Evolutionary conservation across 2,329 filamentous ascomycete species (phyloP).

Genomic region (Aspergillus awamori): DNA sequence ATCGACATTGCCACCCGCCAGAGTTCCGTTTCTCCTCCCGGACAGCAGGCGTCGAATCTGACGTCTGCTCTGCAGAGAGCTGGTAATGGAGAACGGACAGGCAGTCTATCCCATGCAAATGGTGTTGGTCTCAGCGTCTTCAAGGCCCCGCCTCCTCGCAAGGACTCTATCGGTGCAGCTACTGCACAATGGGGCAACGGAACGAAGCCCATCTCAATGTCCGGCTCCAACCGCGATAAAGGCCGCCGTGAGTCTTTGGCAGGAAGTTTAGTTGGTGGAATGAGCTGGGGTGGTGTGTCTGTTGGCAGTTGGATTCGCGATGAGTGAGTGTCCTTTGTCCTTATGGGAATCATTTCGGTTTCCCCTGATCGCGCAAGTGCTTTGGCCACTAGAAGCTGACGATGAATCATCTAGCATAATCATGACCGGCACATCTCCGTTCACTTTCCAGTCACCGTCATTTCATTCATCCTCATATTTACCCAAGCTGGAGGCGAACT

Average conservation of each 20-base stretch:
- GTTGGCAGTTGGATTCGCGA: constrained; percentile 97
- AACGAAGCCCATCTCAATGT: constrained; percentile 63
- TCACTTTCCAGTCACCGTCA: constrained; percentile 85
- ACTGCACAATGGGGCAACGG: constrained; percentile 60
- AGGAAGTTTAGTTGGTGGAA: constrained; percentile 70
- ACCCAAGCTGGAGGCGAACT: constrained; percentile 93
- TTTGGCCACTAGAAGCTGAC: constrained; percentile 9
- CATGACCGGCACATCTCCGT: constrained; percentile 96
- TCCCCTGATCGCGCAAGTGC: constrained; percentile 3
- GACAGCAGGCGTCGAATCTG: constrained; percentile 64
- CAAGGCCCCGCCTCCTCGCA: constrained; percentile 48
- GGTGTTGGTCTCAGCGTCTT: constrained; percentile 43
- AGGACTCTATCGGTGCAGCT: constrained; percentile 57
- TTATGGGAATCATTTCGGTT: constrained; percentile 14
- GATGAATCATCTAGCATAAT: constrained; percentile 69
- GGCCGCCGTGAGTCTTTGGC: constrained; percentile 62
- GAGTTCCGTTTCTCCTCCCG: constrained; percentile 61
- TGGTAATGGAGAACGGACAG: constrained; percentile 45
- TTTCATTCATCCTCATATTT: constrained; percentile 96
- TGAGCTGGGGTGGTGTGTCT: constrained; percentile 96
- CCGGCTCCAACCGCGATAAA: constrained; percentile 52
- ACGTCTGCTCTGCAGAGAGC: constrained; percentile 62
- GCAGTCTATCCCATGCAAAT: constrained; percentile 49
- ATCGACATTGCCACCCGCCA: constrained; percentile 63
- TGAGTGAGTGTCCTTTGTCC: constrained; percentile 70